Evolutionary conservation across 2,329 filamentous ascomycete genomes (phyloP).

Genomic region (Botrytis elliptica): DNA sequence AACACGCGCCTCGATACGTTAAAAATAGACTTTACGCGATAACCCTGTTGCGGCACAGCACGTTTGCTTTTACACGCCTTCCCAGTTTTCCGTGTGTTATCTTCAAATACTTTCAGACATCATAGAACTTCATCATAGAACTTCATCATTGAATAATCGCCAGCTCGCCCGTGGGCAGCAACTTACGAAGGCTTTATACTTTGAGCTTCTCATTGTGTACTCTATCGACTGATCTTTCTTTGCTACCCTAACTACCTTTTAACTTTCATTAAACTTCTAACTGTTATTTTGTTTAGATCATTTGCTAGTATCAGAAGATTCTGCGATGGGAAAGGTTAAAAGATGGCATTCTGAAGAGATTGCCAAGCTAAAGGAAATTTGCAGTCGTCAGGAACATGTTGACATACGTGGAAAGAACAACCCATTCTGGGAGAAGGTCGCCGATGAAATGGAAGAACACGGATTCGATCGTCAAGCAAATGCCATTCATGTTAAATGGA

Average conservation of each 20-base stretch:
- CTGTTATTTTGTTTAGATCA: background rate
- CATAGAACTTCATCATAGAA: too few species aligned
- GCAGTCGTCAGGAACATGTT: background rate
- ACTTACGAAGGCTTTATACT: too few species aligned
- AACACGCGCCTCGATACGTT: background rate
- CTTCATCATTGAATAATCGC: too few species aligned
- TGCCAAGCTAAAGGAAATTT: background rate
- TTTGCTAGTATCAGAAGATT: background rate
- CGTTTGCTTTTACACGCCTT: background rate
- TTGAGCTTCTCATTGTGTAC: too few species aligned
- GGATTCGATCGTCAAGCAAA: conserved; percentile 3
- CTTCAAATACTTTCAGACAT: background rate
- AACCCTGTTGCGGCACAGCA: background rate
- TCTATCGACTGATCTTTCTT: background rate
- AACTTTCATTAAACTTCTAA: background rate
- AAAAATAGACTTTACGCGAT: background rate
- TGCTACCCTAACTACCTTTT: background rate
- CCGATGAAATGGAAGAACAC: background rate
- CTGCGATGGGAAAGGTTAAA: background rate
- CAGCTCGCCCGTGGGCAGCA: too few species aligned
- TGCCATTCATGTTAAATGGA: background rate
- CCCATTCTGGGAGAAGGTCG: background rate
- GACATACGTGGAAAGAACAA: too few species aligned
- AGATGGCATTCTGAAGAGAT: background rate
- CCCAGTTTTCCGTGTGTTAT: background rate